Base-by-base conservation (phyloP, 257 asterid species). In the Nicotiana knightiana region DNA sequence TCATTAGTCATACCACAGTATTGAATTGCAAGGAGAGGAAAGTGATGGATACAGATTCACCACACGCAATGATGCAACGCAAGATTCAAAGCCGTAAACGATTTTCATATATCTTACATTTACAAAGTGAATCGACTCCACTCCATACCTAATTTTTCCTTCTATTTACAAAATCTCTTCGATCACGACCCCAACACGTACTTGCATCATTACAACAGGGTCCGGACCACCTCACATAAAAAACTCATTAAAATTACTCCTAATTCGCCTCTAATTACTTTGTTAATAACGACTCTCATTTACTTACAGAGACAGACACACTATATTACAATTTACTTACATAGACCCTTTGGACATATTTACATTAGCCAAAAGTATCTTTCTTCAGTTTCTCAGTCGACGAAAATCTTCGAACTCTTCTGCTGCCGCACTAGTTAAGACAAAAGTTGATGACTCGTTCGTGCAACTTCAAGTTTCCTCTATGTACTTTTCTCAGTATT, bases 171-270 rank as follows among this genome's bases (percentile, higher is more conserved):
- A 75, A 26, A 51, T 15, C 63, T 51, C 46, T 51, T 51, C 8
- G 16, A 75, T 28, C 16, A 53, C 58, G 18, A 53, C 58, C 58
- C 58, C 16, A 21, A 0, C 17, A 92, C 86, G 91, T 92, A 91
- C 94, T 92, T 92, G 89, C 95, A 92, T 88, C 84, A 89, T 87
- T 82, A 84, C 90, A 28, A 85, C 59, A 55, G 80, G 85, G 80
- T 83, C 48, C 33, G 81, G 83, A 77, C 67, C 51, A 67, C 73
- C 83, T 53, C 78, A 66, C 51, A 39, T 76, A 5, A 21, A 1
- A 30, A 67, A 75, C 28, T 2, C 63, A 75, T 75, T 63, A 81
- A 70, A 70, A 76, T 86, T 26, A 75, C 63, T 84, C 84, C 75
- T 63, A 84, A 61, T 55, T 43, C 10, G 59, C 43, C 24, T 28